A percentile compares a stretch with the other conserved stretches of the same genome.
Evolutionary conservation across 2,329 filamentous ascomycete genomes (phyloP).

Genomic region (Amesomyces nigricolor): DNA sequence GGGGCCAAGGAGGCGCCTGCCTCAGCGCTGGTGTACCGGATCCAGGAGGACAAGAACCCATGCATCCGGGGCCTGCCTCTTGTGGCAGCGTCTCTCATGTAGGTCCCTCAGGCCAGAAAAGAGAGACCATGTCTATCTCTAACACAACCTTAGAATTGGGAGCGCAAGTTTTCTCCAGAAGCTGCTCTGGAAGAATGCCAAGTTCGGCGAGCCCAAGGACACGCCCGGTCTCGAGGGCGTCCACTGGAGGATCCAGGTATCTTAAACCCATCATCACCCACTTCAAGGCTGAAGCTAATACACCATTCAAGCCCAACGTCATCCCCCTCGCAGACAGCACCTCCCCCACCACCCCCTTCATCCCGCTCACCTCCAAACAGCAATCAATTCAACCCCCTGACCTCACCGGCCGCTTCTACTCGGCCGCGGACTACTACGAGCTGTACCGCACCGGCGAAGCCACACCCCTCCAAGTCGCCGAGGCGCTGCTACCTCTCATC

Average conservation of each 20-base stretch:
- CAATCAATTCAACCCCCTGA: conserved; percentile 39
- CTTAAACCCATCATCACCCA: no score
- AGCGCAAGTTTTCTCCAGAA: conserved; percentile 56
- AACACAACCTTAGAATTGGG: conserved; percentile 44
- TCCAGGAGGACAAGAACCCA: conserved; percentile 56
- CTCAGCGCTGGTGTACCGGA: conserved; percentile 28
- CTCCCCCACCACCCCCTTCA: conserved; percentile 28
- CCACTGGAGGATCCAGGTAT: conserved; percentile 44
- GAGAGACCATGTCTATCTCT: background rate
- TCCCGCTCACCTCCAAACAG: conserved; percentile 40
- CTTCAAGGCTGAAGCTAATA: background rate
- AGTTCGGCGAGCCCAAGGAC: conserved; percentile 44
- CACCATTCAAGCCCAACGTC: conserved; percentile 43
- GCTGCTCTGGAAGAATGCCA: conserved; percentile 64
- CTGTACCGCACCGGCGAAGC: conserved; percentile 64
- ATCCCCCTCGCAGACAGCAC: conserved; percentile 42
- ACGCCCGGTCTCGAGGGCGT: conserved; percentile 42
- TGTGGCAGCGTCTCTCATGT: conserved; percentile 43
- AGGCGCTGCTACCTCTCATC: conserved; percentile 67
- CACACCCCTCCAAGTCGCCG: conserved; percentile 66
- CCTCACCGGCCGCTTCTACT: conserved; percentile 54
- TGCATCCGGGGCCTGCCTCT: conserved; percentile 61
- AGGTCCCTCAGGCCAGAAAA: background rate
- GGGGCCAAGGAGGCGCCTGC: conserved; percentile 35
- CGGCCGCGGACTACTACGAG: conserved; percentile 69